Percentiles rank a stretch among this genome's conserved stretches.
Evolutionary conservation across 345 rosid genomes (phyloP).

Genomic region (Ceriops zippeliana): DNA sequence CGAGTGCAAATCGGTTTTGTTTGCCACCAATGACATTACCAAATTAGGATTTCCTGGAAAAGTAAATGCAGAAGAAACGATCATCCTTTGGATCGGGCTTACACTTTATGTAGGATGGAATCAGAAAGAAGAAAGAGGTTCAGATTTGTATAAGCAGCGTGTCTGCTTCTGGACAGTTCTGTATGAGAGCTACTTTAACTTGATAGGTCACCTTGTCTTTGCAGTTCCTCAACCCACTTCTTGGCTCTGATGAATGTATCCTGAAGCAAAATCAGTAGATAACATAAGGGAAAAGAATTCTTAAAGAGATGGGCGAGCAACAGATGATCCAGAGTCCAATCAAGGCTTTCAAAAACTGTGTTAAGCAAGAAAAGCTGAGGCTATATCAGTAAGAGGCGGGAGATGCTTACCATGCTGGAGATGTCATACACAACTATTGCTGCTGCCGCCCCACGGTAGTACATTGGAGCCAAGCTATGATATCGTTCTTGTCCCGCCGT

Average conservation of each 20-base stretch:
- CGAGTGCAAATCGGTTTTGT: conserved; percentile 35
- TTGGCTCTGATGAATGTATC: conserved; percentile 42
- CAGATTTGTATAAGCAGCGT: neutral
- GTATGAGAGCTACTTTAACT: neutral
- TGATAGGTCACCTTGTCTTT: conserved; percentile 33
- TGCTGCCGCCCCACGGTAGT: conserved; percentile 51
- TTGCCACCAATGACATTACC: conserved; percentile 44
- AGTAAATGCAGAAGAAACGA: neutral
- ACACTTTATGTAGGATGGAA: neutral
- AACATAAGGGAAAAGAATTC: neutral
- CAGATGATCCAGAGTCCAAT: neutral
- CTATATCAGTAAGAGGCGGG: too few species aligned
- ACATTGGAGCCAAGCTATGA: conserved; percentile 56
- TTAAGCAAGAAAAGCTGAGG: too few species aligned
- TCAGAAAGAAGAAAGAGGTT: neutral
- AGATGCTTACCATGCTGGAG: conserved; percentile 31
- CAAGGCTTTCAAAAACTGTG: too few species aligned
- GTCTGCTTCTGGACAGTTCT: neutral
- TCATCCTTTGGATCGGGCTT: too few species aligned
- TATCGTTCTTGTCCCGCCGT: conserved; percentile 51
- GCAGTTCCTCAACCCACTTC: conserved; percentile 47
- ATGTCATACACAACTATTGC: conserved; percentile 44
- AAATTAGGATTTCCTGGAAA: conserved; percentile 34
- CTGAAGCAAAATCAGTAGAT: conserved; percentile 20
- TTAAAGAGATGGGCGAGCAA: neutral